Base-by-base conservation (phyloP, 2,329 filamentous ascomycete genomes). In the Fusarium incarnatum region DNA sequence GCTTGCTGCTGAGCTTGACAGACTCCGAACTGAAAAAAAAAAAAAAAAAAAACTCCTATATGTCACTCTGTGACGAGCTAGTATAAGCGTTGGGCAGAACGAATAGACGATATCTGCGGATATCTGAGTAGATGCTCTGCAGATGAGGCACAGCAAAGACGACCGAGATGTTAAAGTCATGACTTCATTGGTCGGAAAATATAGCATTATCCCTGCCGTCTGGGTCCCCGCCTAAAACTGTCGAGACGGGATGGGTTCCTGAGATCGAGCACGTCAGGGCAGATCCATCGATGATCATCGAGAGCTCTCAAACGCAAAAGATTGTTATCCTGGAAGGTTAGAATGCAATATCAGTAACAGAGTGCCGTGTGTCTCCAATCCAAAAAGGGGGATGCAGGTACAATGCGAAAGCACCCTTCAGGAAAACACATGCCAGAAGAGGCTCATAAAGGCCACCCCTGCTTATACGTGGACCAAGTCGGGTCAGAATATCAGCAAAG, bases 211-310 rank as follows among this genome's bases (percentile, higher is more conserved):
- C 66, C 60, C 44, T 67, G 52, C 41, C 30, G 18, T 12, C 23
- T 40, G 44, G 37, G 32, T 32, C 37, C 48, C 49, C 49, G 40
- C 41, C 40, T 44, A 55, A 57, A 58, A 53, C 30, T 52, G 25
- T 22, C 45, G 37, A 41, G 42, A 64, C 64, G 32, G 60, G 60
- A 52, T 44, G 48, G 34, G 37, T 44, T 47, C 47, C 42, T 53
- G 12, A 53, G 34, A 48, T 65, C 49, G 34, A 41, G 49, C 49
- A 53, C 49, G 49, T 53, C 37, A 53, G 42, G 55, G 55, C 40
- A 42, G 61, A 66, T 66, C 60, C 23, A 45, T n/a, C 23, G 42
- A 60, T 55, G 63, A 65, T 64, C 52, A 64, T 37, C 62, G 22
- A 42, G 53, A 47, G 28, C 44, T 53, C 23, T 60, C 15, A 37